Base-by-base conservation (phyloP, 2,329 filamentous ascomycete genomes). In the Hypocreales sp. region DNA sequence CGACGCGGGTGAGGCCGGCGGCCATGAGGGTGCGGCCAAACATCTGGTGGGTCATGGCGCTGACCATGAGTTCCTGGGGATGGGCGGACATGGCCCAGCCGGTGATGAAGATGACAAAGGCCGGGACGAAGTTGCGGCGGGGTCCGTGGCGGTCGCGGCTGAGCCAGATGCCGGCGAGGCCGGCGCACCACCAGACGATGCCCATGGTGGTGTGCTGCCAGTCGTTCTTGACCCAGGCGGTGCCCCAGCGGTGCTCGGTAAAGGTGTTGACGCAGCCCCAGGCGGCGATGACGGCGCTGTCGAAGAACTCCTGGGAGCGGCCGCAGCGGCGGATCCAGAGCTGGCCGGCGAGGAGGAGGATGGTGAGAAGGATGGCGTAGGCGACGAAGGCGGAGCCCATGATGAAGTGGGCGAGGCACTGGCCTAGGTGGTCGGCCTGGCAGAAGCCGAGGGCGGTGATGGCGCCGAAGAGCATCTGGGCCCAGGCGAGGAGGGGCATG, bases 131-230 rank as follows among this genome's bases (percentile, higher is more conserved):
- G 56, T 98, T 98, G 40, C 90, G 72, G 62, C 87, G 84, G 7
- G 90, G 86, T 27, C 90, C 87, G 36, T 87, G 74, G 31, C 82
- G 72, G 47, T 77, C 82, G 35, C 72, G 70, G 49, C 83, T 92
- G 21, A 98, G 63, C 90, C 87, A 98, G 28, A 98, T 67, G 22
- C 90, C 90, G 8, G 87, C 68, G 17, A 98, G 59, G 15, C 90
- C 90, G 7, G 90, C 87, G 42, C 75, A 80, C 87, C 87, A 98
- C 90, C 90, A 98, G 27, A 98, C 74, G 35, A 98, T 72, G n/a
- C 90, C 90, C 87, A 98, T 95, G n/a, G 80, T 82, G 0, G 90
- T 98, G 52, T 98, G 90, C 51, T 98, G 87, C 57, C 93, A 72
- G 51, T 98, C 90, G 46, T 94, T 95, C 53, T 71, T 73, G 28